Base-by-base conservation (phyloP, 108 stramenopile genomes). In the Hondaea fermentalgiana region DNA sequence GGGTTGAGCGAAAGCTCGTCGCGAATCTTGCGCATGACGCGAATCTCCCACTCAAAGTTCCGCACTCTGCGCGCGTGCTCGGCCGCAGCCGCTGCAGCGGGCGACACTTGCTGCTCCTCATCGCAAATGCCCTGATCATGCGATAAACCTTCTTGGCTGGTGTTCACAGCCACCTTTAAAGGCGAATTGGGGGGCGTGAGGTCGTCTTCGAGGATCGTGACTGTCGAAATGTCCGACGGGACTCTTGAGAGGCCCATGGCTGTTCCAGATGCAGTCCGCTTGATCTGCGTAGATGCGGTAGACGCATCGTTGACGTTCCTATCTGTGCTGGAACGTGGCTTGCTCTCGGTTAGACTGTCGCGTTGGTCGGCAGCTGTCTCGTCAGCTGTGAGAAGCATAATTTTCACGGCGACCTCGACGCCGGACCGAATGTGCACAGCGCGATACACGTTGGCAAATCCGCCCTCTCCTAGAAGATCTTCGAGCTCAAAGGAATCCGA, bases 21-120 rank as follows among this genome's bases (percentile, higher is more conserved):
- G 45, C 87, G 55, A 16, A 60, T 88, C 44, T 43, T 59, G 47
- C 87, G 59, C 87, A 88, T 59, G 60, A 88, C 55, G 59, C 44
- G 25, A 28, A 88, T 88, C 60, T 88, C 87, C 87, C 59, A 42
- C 87, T 83, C 76, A 35, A 83, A 83, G 45, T 8, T 53, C 10
- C 12, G 45, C 6, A 83, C n/a, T n/a, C 76, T 21, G 45, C 51
- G 45, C 25, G n/a, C 6, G 28, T 83, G 76, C 45, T 83, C 76
- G 51, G 6, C 49, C 17, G 28, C 25, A 2, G 28, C 76, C 10
- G 25, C 64, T 23, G 25, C 25, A 16, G 25, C 42, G 14, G 25
- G 64, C 14, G 64, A 28, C 2, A 42, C 64, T 23, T 69, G 35
- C 10, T 69, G 35, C 14, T 69, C 42, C 35, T 69, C 14, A 23